phyloP scores from a whole-genome alignment of 768 basidiomycete genomes.

The Tulasnella sp. region DNA sequence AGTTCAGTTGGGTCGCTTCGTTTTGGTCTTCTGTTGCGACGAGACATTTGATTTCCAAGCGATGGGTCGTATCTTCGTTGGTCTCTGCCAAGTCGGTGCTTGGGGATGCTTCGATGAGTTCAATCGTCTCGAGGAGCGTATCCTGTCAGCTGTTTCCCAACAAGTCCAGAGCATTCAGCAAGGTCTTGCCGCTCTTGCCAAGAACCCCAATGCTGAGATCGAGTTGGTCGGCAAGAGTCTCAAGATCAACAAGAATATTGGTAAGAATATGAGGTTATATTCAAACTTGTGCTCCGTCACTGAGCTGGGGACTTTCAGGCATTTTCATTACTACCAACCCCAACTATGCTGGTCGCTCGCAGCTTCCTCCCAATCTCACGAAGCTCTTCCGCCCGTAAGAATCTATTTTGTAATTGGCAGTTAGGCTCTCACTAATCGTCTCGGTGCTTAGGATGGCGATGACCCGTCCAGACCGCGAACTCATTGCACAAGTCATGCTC shows the following conservation, averaged over 20 bases:
- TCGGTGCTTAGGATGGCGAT: slow-evolving; percentile 78
- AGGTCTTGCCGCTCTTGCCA: slow-evolving; percentile 75
- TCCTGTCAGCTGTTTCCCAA: slow-evolving; percentile 95
- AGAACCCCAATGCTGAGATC: slow-evolving; percentile 84
- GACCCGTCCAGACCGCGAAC: slow-evolving; percentile 96
- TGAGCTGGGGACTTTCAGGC: slow-evolving; percentile 43
- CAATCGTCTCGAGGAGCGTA: slow-evolving; percentile 96
- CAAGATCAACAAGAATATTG: slow-evolving; percentile 91
- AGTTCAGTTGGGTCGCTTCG: slow-evolving; percentile 94
- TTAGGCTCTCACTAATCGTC: slow-evolving; percentile 7
- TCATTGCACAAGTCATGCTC: slow-evolving; percentile 98
- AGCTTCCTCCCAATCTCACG: slow-evolving; percentile 78
- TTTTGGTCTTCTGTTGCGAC: slow-evolving; percentile 99
- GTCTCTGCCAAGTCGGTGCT: slow-evolving; percentile 96
- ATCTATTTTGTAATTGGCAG: slow-evolving; percentile 36
- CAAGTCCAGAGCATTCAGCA: slow-evolving; percentile 99
- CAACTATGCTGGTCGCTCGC: slow-evolving; percentile 95
- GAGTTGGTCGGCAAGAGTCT: slow-evolving; percentile 93
- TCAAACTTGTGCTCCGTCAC: neutral
- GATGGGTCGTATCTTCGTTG: slow-evolving; percentile 99
- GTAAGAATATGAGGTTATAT: slow-evolving; percentile 38
- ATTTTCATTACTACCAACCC: slow-evolving; percentile 99
- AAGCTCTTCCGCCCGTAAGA: slow-evolving; percentile 85
- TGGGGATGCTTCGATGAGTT: slow-evolving; percentile 99
- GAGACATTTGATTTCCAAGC: slow-evolving; percentile 99